Conservation (phyloP, 2,329 filamentous ascomycete genomes). For the Botrytis porri region DNA sequence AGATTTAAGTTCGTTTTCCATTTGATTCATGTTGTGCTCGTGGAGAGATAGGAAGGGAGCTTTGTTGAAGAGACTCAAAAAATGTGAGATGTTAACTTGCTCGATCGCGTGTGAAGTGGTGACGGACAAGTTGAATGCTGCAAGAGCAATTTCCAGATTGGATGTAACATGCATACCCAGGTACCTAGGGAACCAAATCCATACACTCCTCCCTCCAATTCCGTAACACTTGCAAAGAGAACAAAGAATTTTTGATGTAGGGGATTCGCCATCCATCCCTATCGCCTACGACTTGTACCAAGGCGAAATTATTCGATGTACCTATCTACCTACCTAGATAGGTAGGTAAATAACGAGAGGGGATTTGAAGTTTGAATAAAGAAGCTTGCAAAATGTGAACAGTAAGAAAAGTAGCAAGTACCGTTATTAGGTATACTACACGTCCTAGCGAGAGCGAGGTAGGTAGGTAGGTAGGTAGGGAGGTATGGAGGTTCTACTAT, state of each 20-base stretch:
- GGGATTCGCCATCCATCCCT: too few species aligned
- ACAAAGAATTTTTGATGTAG: too few species aligned
- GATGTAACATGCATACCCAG: background rate
- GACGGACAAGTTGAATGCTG: background rate
- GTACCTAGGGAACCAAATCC: too few species aligned
- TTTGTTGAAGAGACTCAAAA: background rate
- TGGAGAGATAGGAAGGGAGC: background rate
- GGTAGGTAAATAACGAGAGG: too few species aligned
- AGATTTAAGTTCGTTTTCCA: background rate
- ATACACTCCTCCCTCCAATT: too few species aligned
- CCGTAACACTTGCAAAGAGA: too few species aligned
- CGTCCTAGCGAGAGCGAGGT: background rate
- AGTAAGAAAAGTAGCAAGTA: background rate
- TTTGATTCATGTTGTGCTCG: background rate
- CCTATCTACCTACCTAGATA: too few species aligned
- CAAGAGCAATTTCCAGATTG: background rate
- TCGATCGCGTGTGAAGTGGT: background rate
- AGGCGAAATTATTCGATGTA: background rate
- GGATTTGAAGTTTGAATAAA: too few species aligned
- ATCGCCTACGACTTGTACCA: background rate
- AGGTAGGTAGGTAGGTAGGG: too few species aligned
- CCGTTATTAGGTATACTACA: background rate
- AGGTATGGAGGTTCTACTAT: too few species aligned
- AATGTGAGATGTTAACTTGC: background rate
- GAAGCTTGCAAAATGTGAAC: background rate